These are phyloP conservation scores for Claviceps sorghi DNA, from an alignment of 2,329 filamentous ascomycete species.

Conservation along the genomic window DNA sequence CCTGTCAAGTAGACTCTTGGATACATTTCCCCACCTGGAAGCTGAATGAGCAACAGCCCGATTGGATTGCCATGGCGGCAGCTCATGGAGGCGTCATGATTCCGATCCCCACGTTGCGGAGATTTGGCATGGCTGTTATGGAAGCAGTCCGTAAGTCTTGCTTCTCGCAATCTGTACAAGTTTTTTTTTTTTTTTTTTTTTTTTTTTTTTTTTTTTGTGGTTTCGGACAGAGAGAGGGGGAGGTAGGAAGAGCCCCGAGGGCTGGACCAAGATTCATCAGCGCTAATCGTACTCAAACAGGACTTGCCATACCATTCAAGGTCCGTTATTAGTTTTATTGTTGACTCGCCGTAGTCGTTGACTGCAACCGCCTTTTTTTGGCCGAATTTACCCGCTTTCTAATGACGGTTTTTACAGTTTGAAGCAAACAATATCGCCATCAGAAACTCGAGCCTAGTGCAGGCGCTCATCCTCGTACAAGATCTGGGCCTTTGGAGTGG, in stretches of 20 bases:
- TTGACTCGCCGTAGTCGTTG: not conserved
- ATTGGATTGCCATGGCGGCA: slow-evolving; percentile 44
- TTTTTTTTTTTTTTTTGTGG: not conserved
- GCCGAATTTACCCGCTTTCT: not conserved
- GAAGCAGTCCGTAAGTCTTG: slow-evolving; percentile 32
- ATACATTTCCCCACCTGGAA: slow-evolving; percentile 48
- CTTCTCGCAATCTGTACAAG: too few relatives aligned
- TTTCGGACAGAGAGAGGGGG: not conserved
- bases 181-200: not conserved
- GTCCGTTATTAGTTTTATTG: slow-evolving; percentile 9
- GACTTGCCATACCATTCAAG: slow-evolving; percentile 17
- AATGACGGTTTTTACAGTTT: slow-evolving; percentile 19
- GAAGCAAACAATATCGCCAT: slow-evolving; percentile 34
- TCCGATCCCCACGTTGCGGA: slow-evolving; percentile 41
- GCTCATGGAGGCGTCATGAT: slow-evolving; percentile 46
- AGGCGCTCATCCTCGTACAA: slow-evolving; percentile 32
- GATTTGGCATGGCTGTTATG: slow-evolving; percentile 43
- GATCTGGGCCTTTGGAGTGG: slow-evolving; percentile 41
- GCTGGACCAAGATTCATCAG: not conserved
- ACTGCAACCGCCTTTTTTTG: not conserved
- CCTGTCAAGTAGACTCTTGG: slow-evolving; percentile 42
- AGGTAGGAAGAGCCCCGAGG: not conserved
- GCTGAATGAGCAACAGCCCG: slow-evolving; percentile 38
- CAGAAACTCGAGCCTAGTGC: slow-evolving; percentile 32
- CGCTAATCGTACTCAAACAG: slow-evolving; percentile 7